A percentile compares a stretch with the other conserved stretches of the same genome.
phyloP scores from a whole-genome alignment of 192 early-diverging fungal genomes.

The Diversispora eburnea region DNA sequence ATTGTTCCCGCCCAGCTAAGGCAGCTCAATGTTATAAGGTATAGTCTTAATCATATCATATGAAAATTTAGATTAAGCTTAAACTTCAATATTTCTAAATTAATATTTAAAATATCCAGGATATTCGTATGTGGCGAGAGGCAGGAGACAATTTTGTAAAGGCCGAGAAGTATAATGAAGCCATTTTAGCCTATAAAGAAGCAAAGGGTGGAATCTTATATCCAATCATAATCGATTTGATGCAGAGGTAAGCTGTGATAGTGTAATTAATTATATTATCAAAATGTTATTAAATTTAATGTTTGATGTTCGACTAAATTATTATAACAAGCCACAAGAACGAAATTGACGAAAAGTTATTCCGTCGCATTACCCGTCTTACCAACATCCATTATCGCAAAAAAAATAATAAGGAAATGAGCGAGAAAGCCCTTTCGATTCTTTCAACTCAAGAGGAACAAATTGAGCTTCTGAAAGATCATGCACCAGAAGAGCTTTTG shows the following conservation, averaged over 20 bases:
- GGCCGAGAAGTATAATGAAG: not conserved
- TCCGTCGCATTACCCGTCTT: not conserved
- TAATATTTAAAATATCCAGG: not conserved
- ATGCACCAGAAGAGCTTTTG: constrained; percentile 16
- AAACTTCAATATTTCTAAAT: not conserved
- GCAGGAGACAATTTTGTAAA: not conserved
- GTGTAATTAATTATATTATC: too few species aligned
- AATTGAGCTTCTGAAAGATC: not conserved
- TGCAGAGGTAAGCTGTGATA: not conserved
- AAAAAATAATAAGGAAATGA: not conserved
- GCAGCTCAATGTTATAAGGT: constrained; percentile 23
- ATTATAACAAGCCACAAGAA: constrained; percentile 6
- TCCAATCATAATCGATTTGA: constrained; percentile 3
- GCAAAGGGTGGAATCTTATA: not conserved
- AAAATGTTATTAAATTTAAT: not conserved
- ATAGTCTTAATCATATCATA: not conserved
- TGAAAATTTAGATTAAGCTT: not conserved
- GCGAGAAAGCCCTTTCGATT: not conserved
- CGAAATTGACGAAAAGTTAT: constrained; percentile 3
- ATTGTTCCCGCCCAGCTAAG: not conserved
- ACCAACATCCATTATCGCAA: constrained; percentile 5
- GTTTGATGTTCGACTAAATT: not conserved
- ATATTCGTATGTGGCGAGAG: not conserved
- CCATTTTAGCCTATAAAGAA: constrained; percentile 8
- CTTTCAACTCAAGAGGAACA: not conserved